These are phyloP conservation scores for Penicillium argentinense DNA, from an alignment of 495 filamentous ascomycete genomes.

Conservation along the genomic window DNA sequence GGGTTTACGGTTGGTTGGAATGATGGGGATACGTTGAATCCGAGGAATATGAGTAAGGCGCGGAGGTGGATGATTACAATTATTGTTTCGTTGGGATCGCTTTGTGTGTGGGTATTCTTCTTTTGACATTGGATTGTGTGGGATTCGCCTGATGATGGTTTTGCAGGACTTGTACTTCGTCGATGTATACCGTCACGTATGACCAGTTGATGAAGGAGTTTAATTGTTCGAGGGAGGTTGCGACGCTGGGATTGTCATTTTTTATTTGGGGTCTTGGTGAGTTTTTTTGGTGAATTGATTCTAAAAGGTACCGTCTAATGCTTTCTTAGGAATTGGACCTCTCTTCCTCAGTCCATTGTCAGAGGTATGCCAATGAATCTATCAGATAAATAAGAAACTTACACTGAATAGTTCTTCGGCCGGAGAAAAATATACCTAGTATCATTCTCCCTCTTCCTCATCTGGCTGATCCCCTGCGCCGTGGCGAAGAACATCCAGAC, in stretches of 20 bases:
- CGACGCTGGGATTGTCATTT: conserved; percentile 75
- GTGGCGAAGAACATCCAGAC: conserved; percentile 81
- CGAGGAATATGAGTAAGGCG: conserved; percentile 63
- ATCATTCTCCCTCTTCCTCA: conserved; percentile 75
- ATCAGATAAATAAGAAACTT: too few relatives aligned
- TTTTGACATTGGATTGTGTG: not conserved
- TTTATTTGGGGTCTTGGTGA: conserved; percentile 73
- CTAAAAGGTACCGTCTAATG: too few relatives aligned
- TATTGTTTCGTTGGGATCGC: conserved; percentile 67
- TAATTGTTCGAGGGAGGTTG: conserved; percentile 63
- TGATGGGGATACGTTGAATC: conserved; percentile 71
- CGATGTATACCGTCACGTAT: conserved; percentile 87
- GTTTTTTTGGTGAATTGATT: too few relatives aligned
- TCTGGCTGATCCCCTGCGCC: conserved; percentile 88
- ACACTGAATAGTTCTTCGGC: conserved; percentile 78
- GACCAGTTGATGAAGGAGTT: conserved; percentile 79
- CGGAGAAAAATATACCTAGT: conserved; percentile 78
- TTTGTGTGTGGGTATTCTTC: conserved; percentile 73
- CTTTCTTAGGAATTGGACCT: conserved; percentile 61
- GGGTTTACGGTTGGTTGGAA: conserved; percentile 70
- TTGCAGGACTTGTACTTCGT: conserved; percentile 77
- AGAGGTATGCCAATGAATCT: too few relatives aligned
- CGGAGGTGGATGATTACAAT: conserved; percentile 77
- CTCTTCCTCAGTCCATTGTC: conserved; percentile 68
- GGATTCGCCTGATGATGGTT: conserved; percentile 1